Evolutionary conservation across 2,329 filamentous ascomycete species (phyloP), one percentile per base, ranked within the genome.

Genomic region (Zymoseptoria ardabiliae): DNA sequence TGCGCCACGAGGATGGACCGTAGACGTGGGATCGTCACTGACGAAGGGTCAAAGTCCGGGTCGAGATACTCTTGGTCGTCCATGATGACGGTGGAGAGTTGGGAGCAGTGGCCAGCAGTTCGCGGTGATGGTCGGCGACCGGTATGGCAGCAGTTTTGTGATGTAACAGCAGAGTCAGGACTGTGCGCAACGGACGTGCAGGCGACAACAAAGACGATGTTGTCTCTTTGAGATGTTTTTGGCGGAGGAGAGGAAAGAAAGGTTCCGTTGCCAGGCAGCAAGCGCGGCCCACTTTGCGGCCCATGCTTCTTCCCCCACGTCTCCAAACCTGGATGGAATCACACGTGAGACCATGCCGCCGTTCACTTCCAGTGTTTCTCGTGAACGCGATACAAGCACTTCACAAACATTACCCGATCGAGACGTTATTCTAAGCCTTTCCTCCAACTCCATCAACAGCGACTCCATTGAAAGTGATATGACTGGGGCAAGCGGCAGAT

Each of bases 1-100:
- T 99, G 90, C 65, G 86, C 88, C 69, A 97, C 89, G 59, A 99
- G 85, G 65, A 97, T 95, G 54, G 89, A 93, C 69, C 94, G 90
- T 68, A 99, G 80, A 52, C 89, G 88, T 25, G 94, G 91, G 54
- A 97, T 86, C 1, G 91, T 97, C 64, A 97, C 83, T 64, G 83
- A 85, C 71, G 82, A 82, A 20, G 94, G 86, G 73, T 99, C 91
- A 73, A 97, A 97, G 68, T 84, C 90, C 57, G 90, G 83, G 71
- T 92, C 85, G 30, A 97, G 86, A 73, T 97, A 99, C 66, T 91
- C 89, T 66, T 87, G 76, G 66, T 92, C 89, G 64, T 84, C 78
- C 70, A 72, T 72, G 60, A 17, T 54, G 54, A n/a, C 21, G n/a
- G 50, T 21, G 30, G n/a, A 30, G 58, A 35, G 20, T 23, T 53